Evolutionary conservation across 208 protist genomes (phyloP), one percentile per base, ranked within the genome.

Genomic region (Trypanosoma theileri): DNA sequence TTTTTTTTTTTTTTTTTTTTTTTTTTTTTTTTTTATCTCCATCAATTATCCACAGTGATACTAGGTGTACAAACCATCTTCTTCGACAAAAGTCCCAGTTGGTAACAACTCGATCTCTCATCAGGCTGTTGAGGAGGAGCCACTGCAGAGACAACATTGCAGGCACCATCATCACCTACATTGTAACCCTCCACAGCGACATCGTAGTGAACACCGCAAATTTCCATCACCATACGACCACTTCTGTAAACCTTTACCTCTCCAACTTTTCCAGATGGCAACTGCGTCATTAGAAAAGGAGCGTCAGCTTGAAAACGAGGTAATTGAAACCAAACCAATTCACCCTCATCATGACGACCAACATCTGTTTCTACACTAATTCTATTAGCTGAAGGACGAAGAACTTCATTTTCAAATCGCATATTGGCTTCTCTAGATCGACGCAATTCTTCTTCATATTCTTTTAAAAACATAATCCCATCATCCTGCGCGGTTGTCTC

Each of bases 11-110:
- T 11, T 35, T 40, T 51, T 42, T 51, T 44, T 42, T 44, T 58
- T 50, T 59, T 57, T 68, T 55, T 51, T 31, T 9, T 26, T 16
- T 51, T 55, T 35, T 13, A 3, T 68, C 17, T 41, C 4, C 24
- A 44, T 48, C 35, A 65, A 8, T 65, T 65, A 57, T 52, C 42
- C 19, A 50, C 19, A n/a, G 24, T 73, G 11, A 92, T 73, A n/a
- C 70, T 84, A 0, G 89, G 89, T 0, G 83, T 92, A 72, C 86
- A 95, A 21, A 93, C 71, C 3, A 95, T 69, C 66, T 95, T 95
- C 58, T 85, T 81, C 63, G 78, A 48, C 48, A 95, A 66, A 53
- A 84, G 52, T 0, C 86, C 89, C 13, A 95, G 57, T 45, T 91
- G 76, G 56, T 84, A 90, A 75, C 86, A 93, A 54, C 78, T 79